phyloP scores from a whole-genome alignment of 2,329 filamentous ascomycete species.

The Aspergillus intermedius region DNA sequence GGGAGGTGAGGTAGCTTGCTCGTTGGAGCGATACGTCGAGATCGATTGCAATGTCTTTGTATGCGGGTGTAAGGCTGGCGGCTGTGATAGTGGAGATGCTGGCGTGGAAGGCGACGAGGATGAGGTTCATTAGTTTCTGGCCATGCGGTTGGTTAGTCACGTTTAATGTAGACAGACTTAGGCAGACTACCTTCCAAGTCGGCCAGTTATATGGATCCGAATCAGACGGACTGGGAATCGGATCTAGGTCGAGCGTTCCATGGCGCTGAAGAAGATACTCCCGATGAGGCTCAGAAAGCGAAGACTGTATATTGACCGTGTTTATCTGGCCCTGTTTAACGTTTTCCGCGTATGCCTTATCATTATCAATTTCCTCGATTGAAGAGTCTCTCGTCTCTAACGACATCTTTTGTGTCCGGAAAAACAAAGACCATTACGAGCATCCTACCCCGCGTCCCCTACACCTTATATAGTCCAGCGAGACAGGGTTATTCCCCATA shows the following conservation, averaged over 20 bases:
- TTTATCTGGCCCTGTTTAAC: no score
- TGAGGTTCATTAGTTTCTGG: conserved; percentile 13
- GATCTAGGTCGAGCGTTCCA: conserved; percentile 49
- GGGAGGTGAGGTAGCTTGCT: conserved; percentile 49
- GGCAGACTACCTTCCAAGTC: conserved; percentile 38
- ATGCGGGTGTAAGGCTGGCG: conserved; percentile 51
- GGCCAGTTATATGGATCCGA: conserved; percentile 54
- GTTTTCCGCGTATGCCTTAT: no score
- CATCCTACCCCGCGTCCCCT: no score
- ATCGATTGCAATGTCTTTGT: conserved; percentile 45
- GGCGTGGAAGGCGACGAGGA: conserved; percentile 49
- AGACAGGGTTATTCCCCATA: no score
- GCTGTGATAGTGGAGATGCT: conserved; percentile 55
- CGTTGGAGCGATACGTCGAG: conserved; percentile 43
- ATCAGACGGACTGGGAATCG: conserved; percentile 43
- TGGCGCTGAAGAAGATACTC: conserved; percentile 48
- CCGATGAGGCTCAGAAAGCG: conserved; percentile 19
- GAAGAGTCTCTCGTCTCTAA: no score
- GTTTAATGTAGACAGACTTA: neutral
- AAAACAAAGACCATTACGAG: no score
- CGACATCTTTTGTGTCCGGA: no score
- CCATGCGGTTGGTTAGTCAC: neutral
- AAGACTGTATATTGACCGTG: neutral
- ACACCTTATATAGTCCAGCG: no score
- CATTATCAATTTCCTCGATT: no score